phyloP scores from a whole-genome alignment of 345 rosid species.

The Sisymbrium irio region DNA sequence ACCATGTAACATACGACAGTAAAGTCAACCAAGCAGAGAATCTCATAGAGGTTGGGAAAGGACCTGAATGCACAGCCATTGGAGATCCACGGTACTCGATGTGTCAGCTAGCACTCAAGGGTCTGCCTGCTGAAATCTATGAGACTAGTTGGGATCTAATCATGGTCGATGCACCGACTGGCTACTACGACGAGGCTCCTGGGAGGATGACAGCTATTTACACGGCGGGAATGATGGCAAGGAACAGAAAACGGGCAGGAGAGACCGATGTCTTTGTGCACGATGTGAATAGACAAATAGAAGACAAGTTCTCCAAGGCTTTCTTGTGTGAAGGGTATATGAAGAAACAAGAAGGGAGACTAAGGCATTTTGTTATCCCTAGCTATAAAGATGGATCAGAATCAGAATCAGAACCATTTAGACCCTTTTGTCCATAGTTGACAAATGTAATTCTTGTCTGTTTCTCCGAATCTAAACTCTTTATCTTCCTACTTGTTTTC shows the following conservation, averaged over 20 bases:
- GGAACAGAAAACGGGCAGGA: slow-evolving; percentile 55
- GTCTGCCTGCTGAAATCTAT: slow-evolving; percentile 74
- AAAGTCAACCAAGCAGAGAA: slow-evolving; percentile 68
- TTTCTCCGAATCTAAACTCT: neutral
- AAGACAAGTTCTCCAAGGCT: slow-evolving; percentile 67
- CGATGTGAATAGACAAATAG: slow-evolving; percentile 74
- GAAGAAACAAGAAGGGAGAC: slow-evolving; percentile 69
- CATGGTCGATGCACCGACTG: slow-evolving; percentile 90
- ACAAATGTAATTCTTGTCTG: neutral
- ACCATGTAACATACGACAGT: slow-evolving; percentile 73
- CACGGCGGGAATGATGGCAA: slow-evolving; percentile 87
- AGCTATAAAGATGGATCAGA: slow-evolving; percentile 49
- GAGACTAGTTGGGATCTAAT: slow-evolving; percentile 75
- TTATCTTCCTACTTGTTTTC: neutral
- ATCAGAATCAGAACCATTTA: slow-evolving; percentile 30
- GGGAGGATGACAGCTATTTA: slow-evolving; percentile 88
- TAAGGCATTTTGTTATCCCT: slow-evolving; percentile 83
- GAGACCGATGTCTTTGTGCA: slow-evolving; percentile 87
- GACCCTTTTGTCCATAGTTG: slow-evolving; percentile 65
- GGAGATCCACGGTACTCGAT: slow-evolving; percentile 66
- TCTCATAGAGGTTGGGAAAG: slow-evolving; percentile 67
- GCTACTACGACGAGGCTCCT: slow-evolving; percentile 75
- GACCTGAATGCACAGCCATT: slow-evolving; percentile 66
- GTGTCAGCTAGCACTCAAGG: slow-evolving; percentile 82
- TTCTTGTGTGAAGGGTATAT: slow-evolving; percentile 75